phyloP scores from a whole-genome alignment of 73 alveolate species.

The Effrenium voratum region DNA sequence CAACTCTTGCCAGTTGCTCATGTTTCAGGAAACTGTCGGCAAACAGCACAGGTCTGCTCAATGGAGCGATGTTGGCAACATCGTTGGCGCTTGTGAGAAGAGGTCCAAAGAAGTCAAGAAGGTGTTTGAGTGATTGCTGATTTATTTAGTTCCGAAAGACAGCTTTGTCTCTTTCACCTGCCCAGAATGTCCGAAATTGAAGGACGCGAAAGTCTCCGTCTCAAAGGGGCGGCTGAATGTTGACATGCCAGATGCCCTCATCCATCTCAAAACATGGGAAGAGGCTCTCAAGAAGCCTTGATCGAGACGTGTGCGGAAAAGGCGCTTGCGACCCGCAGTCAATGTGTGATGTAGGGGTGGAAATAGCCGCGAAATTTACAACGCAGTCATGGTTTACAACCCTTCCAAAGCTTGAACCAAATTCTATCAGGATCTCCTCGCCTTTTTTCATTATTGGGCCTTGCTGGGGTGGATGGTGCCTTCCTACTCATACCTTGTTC shows the following conservation, averaged over 20 bases:
- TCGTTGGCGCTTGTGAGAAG: constrained; percentile 29
- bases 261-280: constrained; percentile 21
- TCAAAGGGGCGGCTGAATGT: constrained; percentile 20
- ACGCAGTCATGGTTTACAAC: too few relatives aligned
- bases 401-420: too few relatives aligned
- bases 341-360: too few relatives aligned
- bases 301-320: constrained; percentile 26
- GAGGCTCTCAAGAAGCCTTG: constrained; percentile 55
- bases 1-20: constrained; percentile 5
- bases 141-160: constrained; percentile 28
- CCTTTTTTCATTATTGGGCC: too few relatives aligned
- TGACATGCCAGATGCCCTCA: constrained; percentile 43
- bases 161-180: not conserved
- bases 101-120: not conserved
- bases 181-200: constrained; percentile 14
- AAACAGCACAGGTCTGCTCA: constrained; percentile 11
- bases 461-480: too few relatives aligned
- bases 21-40: constrained; percentile 49
- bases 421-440: too few relatives aligned
- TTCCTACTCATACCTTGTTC: too few relatives aligned
- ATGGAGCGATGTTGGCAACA: not conserved
- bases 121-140: not conserved
- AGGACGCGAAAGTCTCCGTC: constrained; percentile 12
- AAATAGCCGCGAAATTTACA: too few relatives aligned
- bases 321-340: constrained; percentile 37